Conservation (phyloP, 306 rosid species). For the Fagus sylvatica region DNA sequence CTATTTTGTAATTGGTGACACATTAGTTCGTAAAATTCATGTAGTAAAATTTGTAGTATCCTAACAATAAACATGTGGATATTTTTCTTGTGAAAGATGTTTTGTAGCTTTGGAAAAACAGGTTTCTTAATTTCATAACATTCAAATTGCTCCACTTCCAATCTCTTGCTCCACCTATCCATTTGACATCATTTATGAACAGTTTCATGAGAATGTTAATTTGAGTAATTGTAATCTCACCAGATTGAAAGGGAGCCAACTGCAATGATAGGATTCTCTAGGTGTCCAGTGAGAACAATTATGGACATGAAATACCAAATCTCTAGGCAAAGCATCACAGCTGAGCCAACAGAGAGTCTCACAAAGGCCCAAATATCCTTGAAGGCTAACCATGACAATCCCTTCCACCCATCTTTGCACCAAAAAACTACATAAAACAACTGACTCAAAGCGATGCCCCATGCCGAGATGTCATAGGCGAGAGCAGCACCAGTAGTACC, state of each 20-base stretch:
- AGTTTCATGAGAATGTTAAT: no score
- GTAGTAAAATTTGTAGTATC: no score
- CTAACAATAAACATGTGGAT: no score
- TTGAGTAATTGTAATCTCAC: slow-evolving; percentile 36
- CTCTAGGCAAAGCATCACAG: slow-evolving; percentile 92
- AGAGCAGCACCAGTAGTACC: slow-evolving; percentile 84
- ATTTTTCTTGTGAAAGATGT: no score
- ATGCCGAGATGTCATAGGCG: slow-evolving; percentile 69
- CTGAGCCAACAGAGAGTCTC: slow-evolving; percentile 85
- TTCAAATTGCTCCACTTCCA: no score
- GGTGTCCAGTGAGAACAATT: slow-evolving; percentile 94
- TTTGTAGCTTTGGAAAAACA: no score
- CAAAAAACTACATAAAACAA: slow-evolving; percentile 68
- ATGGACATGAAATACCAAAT: slow-evolving; percentile 97
- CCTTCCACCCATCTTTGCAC: slow-evolving; percentile 85
- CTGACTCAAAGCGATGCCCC: slow-evolving; percentile 76
- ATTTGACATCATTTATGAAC: no score
- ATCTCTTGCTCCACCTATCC: no score
- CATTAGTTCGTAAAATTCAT: no score
- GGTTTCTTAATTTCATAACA: no score
- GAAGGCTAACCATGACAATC: slow-evolving; percentile 84
- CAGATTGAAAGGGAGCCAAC: slow-evolving; percentile 97
- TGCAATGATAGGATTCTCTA: slow-evolving; percentile 81
- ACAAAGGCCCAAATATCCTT: slow-evolving; percentile 81
- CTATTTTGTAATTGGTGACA: no score